Base-by-base conservation (phyloP, 2,329 filamentous ascomycete species). In the Aspergillus oerlinghausenensis region DNA sequence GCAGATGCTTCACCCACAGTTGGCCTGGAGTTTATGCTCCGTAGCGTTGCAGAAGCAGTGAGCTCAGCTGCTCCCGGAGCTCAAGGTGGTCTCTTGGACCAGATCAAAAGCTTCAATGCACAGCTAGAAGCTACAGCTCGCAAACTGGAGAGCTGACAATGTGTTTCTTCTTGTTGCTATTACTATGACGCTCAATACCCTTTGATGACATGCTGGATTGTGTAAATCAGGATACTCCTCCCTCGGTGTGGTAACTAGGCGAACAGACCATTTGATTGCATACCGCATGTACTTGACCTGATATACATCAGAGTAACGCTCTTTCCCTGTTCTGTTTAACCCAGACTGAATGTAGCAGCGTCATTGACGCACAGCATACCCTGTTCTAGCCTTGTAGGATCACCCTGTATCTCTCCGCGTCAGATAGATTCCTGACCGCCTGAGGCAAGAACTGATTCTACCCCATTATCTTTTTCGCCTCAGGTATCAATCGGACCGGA, bases 1-100 rank as follows among this genome's bases (percentile, higher is more conserved):
- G 61, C 52, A 14, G 50, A 60, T 26, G 35, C 55, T 1, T 54
- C 66, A 47, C 65, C 68, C 23, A 64, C 72, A 35, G 67, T 66
- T 1, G 74, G 75, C 11, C 63, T 78, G 7, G 76, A 79, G 55
- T 77, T 75, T 55, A 67, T 75, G 53, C 68, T 79, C 40, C 75
- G 75, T 49, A 73, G 63, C 17, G 69, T 77, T 14, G 74, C 73
- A 21, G 68, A 73, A 49, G 67, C 72, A 42, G 75, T 78, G 28
- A 78, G 76, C 61, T 71, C 69, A 40, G 63, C 59, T 1, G 73
- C 70, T 8, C 70, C 72, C 23, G 71, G 72, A 23, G 65, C 70
- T 14, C 67, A 73, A 14, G 76, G 76, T 4, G 77, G 77, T 19
- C 61, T 78, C 6, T 60, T 79, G 51, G 65, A 71, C 49, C 75